These are phyloP conservation scores for Kandelia obovata DNA, from an alignment of 345 rosid genomes.

Conservation along the genomic window DNA sequence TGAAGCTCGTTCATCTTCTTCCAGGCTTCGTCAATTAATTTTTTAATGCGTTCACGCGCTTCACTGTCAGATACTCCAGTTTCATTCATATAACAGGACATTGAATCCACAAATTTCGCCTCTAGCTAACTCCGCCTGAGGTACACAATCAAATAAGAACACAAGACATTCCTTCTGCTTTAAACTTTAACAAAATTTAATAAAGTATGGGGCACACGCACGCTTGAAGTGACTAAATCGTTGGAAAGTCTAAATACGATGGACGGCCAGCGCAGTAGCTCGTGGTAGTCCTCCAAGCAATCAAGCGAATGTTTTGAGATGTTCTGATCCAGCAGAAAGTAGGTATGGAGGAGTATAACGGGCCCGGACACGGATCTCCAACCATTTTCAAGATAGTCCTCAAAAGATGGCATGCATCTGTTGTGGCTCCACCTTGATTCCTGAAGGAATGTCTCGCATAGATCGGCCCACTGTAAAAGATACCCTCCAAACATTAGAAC, in stretches of 20 bases:
- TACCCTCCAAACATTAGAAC: background rate
- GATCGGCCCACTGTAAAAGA: conserved; percentile 41
- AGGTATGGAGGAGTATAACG: conserved; percentile 26
- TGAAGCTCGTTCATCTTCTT: conserved; percentile 29
- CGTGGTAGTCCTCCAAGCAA: conserved; percentile 22
- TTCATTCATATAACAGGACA: conserved; percentile 37
- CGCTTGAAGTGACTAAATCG: conserved; percentile 47
- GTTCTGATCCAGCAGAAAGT: conserved; percentile 11
- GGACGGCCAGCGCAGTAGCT: conserved; percentile 34
- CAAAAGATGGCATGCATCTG: conserved; percentile 25
- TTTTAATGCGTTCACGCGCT: conserved; percentile 30
- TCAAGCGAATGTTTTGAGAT: conserved; percentile 18
- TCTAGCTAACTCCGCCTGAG: conserved; percentile 6
- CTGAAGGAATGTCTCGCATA: conserved; percentile 35
- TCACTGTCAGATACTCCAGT: conserved; percentile 22
- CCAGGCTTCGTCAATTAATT: conserved; percentile 33
- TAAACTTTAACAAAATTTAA: background rate
- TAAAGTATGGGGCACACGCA: background rate
- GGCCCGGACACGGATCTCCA: conserved; percentile 29
- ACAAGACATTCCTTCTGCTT: background rate
- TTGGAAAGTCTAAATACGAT: conserved; percentile 37
- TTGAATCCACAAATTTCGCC: conserved; percentile 33
- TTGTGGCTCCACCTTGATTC: conserved; percentile 42
- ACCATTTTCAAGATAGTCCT: conserved; percentile 43
- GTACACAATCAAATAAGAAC: background rate